phyloP scores from a whole-genome alignment of 208 protist species.

The Kentomonas sorsogonicus region DNA sequence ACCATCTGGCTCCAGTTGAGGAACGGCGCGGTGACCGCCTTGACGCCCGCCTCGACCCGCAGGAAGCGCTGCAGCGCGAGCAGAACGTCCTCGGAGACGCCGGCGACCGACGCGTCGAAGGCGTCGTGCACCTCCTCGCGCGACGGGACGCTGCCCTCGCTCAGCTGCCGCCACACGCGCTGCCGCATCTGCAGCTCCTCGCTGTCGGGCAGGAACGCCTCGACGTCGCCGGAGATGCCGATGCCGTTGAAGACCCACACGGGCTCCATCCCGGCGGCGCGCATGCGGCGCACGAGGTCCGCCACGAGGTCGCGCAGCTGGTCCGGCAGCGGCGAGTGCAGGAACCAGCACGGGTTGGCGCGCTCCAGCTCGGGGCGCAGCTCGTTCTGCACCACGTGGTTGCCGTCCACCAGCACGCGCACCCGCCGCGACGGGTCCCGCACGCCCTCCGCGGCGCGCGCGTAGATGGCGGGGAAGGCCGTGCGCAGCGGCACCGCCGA shows the following conservation, averaged over 20 bases:
- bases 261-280: constrained; percentile 56
- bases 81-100: constrained; percentile 71
- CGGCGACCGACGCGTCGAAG: constrained; percentile 57
- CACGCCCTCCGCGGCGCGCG: constrained; percentile 9
- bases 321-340: constrained; percentile 69
- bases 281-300: constrained; percentile 62
- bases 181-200: constrained; percentile 51
- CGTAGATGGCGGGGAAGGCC: constrained; percentile 45
- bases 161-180: constrained; percentile 61
- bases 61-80: constrained; percentile 76
- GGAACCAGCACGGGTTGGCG: constrained; percentile 74
- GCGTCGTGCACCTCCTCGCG: constrained; percentile 44
- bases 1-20: constrained; percentile 87
- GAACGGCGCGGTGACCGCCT: constrained; percentile 74
- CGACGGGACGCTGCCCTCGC: constrained; percentile 40
- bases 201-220: constrained; percentile 60
- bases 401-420: constrained; percentile 75
- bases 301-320: constrained; percentile 55
- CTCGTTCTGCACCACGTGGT: constrained; percentile 66
- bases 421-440: constrained; percentile 25
- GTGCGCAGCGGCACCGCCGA: too few relatives aligned
- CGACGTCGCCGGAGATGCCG: constrained; percentile 73
- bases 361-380: constrained; percentile 51
- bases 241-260: constrained; percentile 83
- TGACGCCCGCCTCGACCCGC: constrained; percentile 51